Conservation (phyloP, 1,139 yeast genomes). For the Kodamaea derodonti region DNA sequence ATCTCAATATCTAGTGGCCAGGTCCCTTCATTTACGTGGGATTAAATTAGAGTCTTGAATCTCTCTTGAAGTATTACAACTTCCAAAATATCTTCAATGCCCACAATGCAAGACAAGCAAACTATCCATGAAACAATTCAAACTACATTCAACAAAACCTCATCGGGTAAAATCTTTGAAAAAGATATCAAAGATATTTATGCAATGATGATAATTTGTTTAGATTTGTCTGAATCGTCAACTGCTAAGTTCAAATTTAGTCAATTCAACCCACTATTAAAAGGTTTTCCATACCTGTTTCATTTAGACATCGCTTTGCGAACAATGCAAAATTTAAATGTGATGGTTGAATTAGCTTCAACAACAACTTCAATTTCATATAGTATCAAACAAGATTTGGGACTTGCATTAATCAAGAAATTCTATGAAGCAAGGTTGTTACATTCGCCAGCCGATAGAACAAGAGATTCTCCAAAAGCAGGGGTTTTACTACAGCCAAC, state of each 20-base stretch:
- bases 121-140: slow-evolving; percentile 39
- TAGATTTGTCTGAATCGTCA: slow-evolving; percentile 29
- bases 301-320: slow-evolving; percentile 47
- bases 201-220: slow-evolving; percentile 47
- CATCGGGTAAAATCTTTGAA: slow-evolving; percentile 49
- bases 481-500: slow-evolving; percentile 69
- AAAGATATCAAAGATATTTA: slow-evolving; percentile 57
- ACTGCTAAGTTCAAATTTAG: slow-evolving; percentile 4
- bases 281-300: slow-evolving; percentile 51
- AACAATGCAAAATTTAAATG: slow-evolving; percentile 46
- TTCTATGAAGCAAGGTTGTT: slow-evolving; percentile 67
- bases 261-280: slow-evolving; percentile 13
- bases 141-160: slow-evolving; percentile 43
- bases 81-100: no score
- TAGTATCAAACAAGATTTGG: slow-evolving; percentile 50
- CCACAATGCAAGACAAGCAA: no score
- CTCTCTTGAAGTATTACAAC: no score
- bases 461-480: slow-evolving; percentile 45
- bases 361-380: slow-evolving; percentile 61
- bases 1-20: no score
- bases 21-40: no score
- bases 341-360: slow-evolving; percentile 45
- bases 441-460: slow-evolving; percentile 75
- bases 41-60: no score
- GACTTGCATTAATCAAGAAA: slow-evolving; percentile 44